phyloP scores from a whole-genome alignment of 2,329 filamentous ascomycete species.

The Xylariaceae sp. region DNA sequence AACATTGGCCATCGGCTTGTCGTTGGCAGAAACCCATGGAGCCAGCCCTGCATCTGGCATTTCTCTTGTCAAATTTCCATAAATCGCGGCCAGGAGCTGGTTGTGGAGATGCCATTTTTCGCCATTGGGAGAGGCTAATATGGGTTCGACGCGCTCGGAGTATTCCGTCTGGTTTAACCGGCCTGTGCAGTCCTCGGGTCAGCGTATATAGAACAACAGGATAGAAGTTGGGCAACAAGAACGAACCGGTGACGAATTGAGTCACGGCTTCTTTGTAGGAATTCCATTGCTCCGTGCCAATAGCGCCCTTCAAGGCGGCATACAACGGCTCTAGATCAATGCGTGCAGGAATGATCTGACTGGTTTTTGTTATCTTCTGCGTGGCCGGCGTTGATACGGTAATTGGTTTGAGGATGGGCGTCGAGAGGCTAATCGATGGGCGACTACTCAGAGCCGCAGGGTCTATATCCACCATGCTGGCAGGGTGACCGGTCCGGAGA shows the following conservation, averaged over 20 bases:
- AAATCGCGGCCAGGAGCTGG: conserved; percentile 61
- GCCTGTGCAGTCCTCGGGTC: conserved; percentile 39
- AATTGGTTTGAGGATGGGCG: conserved; percentile 56
- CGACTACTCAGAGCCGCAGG: conserved; percentile 60
- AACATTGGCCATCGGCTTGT: conserved; percentile 54
- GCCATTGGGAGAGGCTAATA: conserved; percentile 52
- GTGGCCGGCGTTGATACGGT: conserved; percentile 46
- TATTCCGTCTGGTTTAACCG: conserved; percentile 59
- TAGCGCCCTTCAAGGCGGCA: conserved; percentile 53
- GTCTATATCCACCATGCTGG: conserved; percentile 63
- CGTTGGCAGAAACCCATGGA: conserved; percentile 66
- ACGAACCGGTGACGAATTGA: conserved; percentile 58
- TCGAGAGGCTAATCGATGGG: conserved; percentile 52
- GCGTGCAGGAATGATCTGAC: conserved; percentile 58
- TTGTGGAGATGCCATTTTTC: conserved; percentile 62
- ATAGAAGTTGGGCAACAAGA: not conserved
- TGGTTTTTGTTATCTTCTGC: conserved; percentile 52
- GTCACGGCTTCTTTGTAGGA: conserved; percentile 59
- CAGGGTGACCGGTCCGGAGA: conserved; percentile 17
- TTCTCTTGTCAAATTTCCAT: conserved; percentile 64
- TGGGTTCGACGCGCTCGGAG: conserved; percentile 53
- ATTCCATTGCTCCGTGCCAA: conserved; percentile 58
- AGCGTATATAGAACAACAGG: conserved; percentile 22
- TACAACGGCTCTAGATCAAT: conserved; percentile 65
- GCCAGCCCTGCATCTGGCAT: conserved; percentile 63